A percentile compares a stretch with the other conserved stretches of the same genome.
phyloP scores from a whole-genome alignment of 208 protist species.

The Crithidia brevicula region DNA sequence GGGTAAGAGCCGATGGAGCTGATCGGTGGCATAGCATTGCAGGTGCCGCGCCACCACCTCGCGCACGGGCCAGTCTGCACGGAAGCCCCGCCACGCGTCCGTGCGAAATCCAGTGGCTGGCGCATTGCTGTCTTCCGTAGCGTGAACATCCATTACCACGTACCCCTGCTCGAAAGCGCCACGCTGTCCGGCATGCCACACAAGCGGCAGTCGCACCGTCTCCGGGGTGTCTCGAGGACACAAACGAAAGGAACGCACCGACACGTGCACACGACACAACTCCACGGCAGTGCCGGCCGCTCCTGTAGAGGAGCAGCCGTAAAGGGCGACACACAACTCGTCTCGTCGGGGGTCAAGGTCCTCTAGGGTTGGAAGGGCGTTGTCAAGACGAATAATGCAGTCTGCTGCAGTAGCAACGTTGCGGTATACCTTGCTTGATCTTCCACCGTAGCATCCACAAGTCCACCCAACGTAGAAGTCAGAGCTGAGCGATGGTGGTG shows the following conservation, averaged over 20 bases:
- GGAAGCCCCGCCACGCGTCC: slow-evolving; percentile 8
- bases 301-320: neutral
- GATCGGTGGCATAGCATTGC: slow-evolving; percentile 20
- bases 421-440: neutral
- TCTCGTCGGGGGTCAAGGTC: slow-evolving; percentile 6
- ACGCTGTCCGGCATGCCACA: slow-evolving; percentile 17
- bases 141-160: neutral
- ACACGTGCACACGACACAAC: slow-evolving; percentile 38
- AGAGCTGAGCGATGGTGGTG: neutral
- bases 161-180: slow-evolving; percentile 12
- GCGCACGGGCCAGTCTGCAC: slow-evolving; percentile 7
- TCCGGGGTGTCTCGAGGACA: neutral
- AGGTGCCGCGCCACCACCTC: neutral
- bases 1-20: slow-evolving; percentile 10
- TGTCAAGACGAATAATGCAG: neutral
- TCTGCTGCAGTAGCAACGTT: neutral
- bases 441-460: slow-evolving; percentile 16
- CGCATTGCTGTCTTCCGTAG: neutral
- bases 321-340: slow-evolving; percentile 11
- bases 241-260: slow-evolving; percentile 22
- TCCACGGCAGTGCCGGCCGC: slow-evolving; percentile 1
- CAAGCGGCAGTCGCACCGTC: slow-evolving; percentile 11
- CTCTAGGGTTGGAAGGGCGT: neutral
- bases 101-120: neutral
- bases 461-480: slow-evolving; percentile 5